phyloP scores from a whole-genome alignment of 768 basidiomycete genomes.

The Mycena haematopus region DNA sequence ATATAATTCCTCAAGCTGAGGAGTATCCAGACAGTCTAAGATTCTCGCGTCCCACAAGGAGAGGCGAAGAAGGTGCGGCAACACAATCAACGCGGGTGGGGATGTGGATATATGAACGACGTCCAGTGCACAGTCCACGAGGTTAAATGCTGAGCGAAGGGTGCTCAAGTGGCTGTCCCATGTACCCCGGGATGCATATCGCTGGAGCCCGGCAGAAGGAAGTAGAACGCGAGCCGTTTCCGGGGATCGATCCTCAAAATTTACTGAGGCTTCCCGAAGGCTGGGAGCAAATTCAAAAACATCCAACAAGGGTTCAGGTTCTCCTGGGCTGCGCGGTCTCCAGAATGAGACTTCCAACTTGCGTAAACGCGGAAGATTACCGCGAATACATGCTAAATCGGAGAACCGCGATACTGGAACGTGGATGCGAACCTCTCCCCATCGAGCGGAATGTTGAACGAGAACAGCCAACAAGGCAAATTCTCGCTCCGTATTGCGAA shows the following conservation, averaged over 20 bases:
- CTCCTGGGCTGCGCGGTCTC: not conserved
- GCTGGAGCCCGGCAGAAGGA: conserved; percentile 2
- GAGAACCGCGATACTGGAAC: not conserved
- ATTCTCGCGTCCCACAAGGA: not conserved
- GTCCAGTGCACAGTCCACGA: conserved; percentile 11
- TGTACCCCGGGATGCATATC: not conserved
- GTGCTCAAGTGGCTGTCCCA: not conserved
- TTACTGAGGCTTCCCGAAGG: not conserved
- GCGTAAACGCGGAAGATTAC: conserved; percentile 5
- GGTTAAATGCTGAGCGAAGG: conserved; percentile 3
- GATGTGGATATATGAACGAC: not conserved
- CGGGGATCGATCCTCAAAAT: not conserved
- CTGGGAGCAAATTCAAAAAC: conserved; percentile 1
- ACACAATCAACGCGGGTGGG: not conserved
- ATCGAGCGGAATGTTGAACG: conserved; percentile 4
- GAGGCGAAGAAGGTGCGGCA: conserved; percentile 11
- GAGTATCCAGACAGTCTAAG: conserved; percentile 9
- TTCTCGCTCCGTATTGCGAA: not conserved
- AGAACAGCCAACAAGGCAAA: not conserved
- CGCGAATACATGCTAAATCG: not conserved
- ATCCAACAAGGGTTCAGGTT: not conserved
- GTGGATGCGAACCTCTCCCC: not conserved
- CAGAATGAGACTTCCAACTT: not conserved
- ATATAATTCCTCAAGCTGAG: conserved; percentile 11
- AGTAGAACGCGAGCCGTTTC: not conserved